These are phyloP conservation scores for Nothomitra cinnamomea DNA, from an alignment of 2,329 filamentous ascomycete species.

Conservation along the genomic window DNA sequence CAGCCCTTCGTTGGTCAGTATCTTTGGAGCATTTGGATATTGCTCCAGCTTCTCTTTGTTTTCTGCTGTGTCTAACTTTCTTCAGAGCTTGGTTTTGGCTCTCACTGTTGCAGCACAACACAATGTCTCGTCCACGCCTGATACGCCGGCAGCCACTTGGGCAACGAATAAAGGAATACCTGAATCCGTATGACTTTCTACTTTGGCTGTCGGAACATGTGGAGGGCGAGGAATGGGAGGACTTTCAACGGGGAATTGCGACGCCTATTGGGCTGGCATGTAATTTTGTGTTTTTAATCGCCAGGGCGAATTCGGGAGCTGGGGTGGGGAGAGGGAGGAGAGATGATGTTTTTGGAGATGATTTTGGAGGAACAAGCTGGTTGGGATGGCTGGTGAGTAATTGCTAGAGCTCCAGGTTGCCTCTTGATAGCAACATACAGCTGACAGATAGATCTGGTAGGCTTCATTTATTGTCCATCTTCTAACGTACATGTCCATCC, in stretches of 20 bases:
- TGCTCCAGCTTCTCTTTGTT: not conserved
- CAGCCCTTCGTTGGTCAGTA: not conserved
- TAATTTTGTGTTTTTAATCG: conserved; percentile 68
- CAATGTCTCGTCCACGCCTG: conserved; percentile 39
- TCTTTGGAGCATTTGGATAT: not conserved
- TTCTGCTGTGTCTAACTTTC: not conserved
- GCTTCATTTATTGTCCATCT: conserved; percentile 53
- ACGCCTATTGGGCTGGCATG: conserved; percentile 56
- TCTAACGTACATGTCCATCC: conserved; percentile 46
- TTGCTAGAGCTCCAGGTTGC: conserved; percentile 6
- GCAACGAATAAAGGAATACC: conserved; percentile 62
- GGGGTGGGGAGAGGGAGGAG: conserved; percentile 27
- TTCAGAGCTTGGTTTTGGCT: not conserved
- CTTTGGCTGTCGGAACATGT: conserved; percentile 88
- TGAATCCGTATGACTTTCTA: conserved; percentile 79
- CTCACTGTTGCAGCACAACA: not conserved
- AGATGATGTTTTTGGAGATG: conserved; percentile 78
- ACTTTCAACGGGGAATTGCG: conserved; percentile 53
- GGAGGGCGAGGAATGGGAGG: conserved; percentile 81
- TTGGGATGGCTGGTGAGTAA: conserved; percentile 43
- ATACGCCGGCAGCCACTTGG: conserved; percentile 64
- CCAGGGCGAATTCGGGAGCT: conserved; percentile 54
- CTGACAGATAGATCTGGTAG: conserved; percentile 25
- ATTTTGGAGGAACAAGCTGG: conserved; percentile 43
- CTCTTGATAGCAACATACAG: conserved; percentile 8